phyloP scores from a whole-genome alignment of 2,329 filamentous ascomycete species.

The Didymosphaeria variabile region DNA sequence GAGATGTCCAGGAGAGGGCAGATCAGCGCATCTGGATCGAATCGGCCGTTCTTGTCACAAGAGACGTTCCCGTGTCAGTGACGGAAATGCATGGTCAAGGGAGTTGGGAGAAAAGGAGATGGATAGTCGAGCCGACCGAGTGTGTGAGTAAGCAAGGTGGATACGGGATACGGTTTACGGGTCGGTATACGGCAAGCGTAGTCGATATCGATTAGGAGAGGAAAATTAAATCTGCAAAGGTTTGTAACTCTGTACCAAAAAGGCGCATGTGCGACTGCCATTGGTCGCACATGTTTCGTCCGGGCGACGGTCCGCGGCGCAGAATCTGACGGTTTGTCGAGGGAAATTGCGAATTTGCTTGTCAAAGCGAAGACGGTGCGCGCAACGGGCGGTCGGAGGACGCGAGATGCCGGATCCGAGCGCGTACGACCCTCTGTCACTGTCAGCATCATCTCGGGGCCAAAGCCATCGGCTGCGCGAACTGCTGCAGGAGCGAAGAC shows the following conservation, averaged over 20 bases:
- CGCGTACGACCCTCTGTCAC: background rate
- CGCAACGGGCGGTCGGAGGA: background rate
- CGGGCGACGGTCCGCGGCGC: background rate
- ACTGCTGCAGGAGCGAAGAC: too few relatives aligned
- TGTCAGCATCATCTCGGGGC: background rate
- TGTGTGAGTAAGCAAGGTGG: background rate
- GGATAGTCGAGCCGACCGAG: background rate
- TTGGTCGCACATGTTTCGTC: slow-evolving; percentile 1
- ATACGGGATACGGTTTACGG: background rate
- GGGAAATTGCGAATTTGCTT: slow-evolving; percentile 11
- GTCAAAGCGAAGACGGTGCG: background rate
- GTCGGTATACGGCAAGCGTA: background rate
- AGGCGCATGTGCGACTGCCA: background rate
- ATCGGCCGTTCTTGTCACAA: background rate
- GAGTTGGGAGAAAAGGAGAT: background rate
- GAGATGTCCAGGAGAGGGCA: background rate
- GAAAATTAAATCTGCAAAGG: background rate
- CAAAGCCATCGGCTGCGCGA: background rate
- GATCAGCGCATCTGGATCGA: background rate
- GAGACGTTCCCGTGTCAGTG: background rate
- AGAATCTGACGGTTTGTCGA: background rate
- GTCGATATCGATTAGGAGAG: background rate
- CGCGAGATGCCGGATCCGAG: slow-evolving; percentile 9
- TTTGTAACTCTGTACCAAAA: background rate
- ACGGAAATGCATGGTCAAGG: background rate